These are phyloP conservation scores for Alliaria petiolata DNA, from an alignment of 345 rosid species.

Conservation along the genomic window DNA sequence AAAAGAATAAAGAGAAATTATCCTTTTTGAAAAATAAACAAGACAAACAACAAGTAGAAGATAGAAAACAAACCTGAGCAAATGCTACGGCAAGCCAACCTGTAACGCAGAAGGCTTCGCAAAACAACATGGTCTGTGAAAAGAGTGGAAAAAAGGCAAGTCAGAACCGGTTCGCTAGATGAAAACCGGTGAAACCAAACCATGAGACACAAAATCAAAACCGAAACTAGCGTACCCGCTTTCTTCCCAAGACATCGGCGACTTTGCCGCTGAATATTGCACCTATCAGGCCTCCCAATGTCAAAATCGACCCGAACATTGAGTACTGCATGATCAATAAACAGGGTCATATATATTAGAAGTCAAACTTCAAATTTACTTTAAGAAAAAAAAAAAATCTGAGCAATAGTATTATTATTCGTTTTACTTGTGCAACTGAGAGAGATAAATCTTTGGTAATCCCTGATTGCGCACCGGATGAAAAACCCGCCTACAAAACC, in stretches of 20 bases:
- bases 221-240: slow-evolving; percentile 14
- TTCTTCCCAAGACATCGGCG: slow-evolving; percentile 37
- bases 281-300: slow-evolving; percentile 40
- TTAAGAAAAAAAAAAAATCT: too few relatives aligned
- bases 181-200: slow-evolving; percentile 13
- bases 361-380: not conserved
- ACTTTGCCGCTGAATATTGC: slow-evolving; percentile 39
- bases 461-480: slow-evolving; percentile 42
- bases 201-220: not conserved
- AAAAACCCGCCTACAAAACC: slow-evolving; percentile 37
- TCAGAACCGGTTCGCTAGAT: not conserved
- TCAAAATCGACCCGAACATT: slow-evolving; percentile 36
- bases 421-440: slow-evolving; percentile 28
- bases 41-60: slow-evolving; percentile 10
- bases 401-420: not conserved
- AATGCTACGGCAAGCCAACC: slow-evolving; percentile 44
- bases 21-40: not conserved
- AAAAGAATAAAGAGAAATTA: not conserved
- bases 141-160: not conserved
- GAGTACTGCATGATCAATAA: slow-evolving; percentile 16
- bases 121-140: slow-evolving; percentile 43
- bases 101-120: slow-evolving; percentile 27
- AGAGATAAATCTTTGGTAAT: slow-evolving; percentile 43
- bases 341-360: not conserved
- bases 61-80: slow-evolving; percentile 35